Base-by-base conservation (phyloP, 495 filamentous ascomycete genomes). In the Amphirosellinia nigrospora region DNA sequence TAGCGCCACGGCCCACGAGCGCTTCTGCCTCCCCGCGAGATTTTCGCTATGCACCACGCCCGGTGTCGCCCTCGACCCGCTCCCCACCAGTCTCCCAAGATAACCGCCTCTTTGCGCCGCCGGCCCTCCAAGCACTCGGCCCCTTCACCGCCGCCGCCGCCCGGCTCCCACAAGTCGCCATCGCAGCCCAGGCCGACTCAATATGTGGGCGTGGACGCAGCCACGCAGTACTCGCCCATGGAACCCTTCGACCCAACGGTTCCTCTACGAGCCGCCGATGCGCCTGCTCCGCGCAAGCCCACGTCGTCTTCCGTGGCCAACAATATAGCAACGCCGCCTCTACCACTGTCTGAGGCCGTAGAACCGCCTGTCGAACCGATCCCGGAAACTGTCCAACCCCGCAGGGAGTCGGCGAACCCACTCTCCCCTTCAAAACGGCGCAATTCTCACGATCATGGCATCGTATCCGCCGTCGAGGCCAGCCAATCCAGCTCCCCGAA, bases 161-260 rank as follows among this genome's bases (percentile, higher is more conserved):
- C 68, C 53, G 48, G 71, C 74, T 66, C 78, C 61, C 72, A 78
- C 70, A 74, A 77, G 59, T 81, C 81, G 45, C 80, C 81, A 5
- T 21, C 45, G 36, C 74, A 73, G 56, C 45, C 79, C 60, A 78
- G 71, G 66, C 75, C 82, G 45, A 80, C 77, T 65, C 79, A 80
- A 78, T 84, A 84, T 82, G 83, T 83, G 75, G 82, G 74, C 71
- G 81, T 83, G 73, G 86, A 88, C 75, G 83, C 87, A 60, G 84
- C 84, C 68, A 87, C 86, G 52, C 86, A 88, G 75, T 88, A 86
- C 70, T 86, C 85, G 73, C 86, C 86, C 26, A 82, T 82, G 82
- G 82, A 84, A 74, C 82, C 79, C 16, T 81, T 82, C 66, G 79
- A 81, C 71, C 76, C 78, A 43, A 68, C 73, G 71, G 75, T 79